Evolutionary conservation across 768 basidiomycete species (phyloP), one percentile per base, ranked within the genome.

Genomic region (Mycena kentingensis): DNA sequence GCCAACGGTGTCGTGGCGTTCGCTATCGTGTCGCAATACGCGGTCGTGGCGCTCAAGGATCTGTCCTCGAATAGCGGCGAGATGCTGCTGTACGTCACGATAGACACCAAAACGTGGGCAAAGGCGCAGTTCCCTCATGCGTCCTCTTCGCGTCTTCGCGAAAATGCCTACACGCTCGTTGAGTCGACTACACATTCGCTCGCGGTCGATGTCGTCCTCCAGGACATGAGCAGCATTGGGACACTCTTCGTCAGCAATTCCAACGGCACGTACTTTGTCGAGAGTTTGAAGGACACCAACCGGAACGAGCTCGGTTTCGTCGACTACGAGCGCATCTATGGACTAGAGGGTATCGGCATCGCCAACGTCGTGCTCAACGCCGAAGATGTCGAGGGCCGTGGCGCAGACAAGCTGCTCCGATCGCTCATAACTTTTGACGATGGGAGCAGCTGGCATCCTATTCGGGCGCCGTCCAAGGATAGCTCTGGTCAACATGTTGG

Each of bases 231-330:
- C 53, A 67, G 72, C 3, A 82, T 95, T 36, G 97, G 97, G 2
- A 98, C 96, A 2, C 73, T 99, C 13, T 99, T 98, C 74, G 88
- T 96, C 49, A 90, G 88, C 71, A 97, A 98, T 69, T 92, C 90
- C 31, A 95, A 98, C 61, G 97, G 97, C 3, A 97, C 94, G 13
- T 95, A 84, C 70, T 99, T 98, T 67, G 88, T 93, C 10, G 81
- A 95, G 70, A 88, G 89, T 61, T 76, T 99, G 52, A 82, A 86
- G 70, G 87, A 96, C 64, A 98, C 97, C 4, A 98, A 98, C 67
- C 77, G 97, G 42, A 96, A 98, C 67, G 76, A 80, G 38, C 70
- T 77, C 53, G 97, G 95, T 10, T 97, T 84, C 53, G 96, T 98
- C 29, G 97, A 98, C 67, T 98, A 87, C 62, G 97, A 99, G 72